These are phyloP conservation scores for Strobilomyces dryophilus DNA, from an alignment of 768 basidiomycete genomes.

Conservation along the genomic window DNA sequence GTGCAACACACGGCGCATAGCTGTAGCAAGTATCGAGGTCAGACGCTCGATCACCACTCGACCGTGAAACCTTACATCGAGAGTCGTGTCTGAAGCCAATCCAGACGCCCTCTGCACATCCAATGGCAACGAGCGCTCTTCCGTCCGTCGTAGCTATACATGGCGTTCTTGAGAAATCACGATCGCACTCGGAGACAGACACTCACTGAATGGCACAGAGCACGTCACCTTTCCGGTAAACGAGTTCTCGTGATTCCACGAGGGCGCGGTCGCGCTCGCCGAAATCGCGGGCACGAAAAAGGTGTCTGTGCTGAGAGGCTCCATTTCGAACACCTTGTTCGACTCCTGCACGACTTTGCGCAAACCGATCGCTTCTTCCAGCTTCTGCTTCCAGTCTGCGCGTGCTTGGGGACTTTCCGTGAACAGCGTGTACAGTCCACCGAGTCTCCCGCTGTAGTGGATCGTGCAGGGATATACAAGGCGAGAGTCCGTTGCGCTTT, in stretches of 20 bases:
- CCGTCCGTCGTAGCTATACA: conserved; percentile 73
- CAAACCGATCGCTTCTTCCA: conserved; percentile 83
- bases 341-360: conserved; percentile 87
- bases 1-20: conserved; percentile 90
- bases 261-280: conserved; percentile 40
- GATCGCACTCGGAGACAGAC: neutral
- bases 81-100: conserved; percentile 91
- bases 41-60: neutral
- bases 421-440: conserved; percentile 84
- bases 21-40: conserved; percentile 35
- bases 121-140: conserved; percentile 84
- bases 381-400: conserved; percentile 83
- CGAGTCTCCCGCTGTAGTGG: conserved; percentile 83
- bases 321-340: conserved; percentile 92
- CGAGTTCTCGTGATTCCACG: conserved; percentile 66
- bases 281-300: conserved; percentile 74
- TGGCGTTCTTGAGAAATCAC: conserved; percentile 5
- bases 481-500: conserved; percentile 57
- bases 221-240: conserved; percentile 88
- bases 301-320: conserved; percentile 83
- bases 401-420: conserved; percentile 76
- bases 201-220: conserved; percentile 84
- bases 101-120: conserved; percentile 95
- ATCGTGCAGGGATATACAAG: conserved; percentile 85
- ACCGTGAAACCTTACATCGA: conserved; percentile 46